Base-by-base conservation (phyloP, 306 rosid species). In the Morella rubra region DNA sequence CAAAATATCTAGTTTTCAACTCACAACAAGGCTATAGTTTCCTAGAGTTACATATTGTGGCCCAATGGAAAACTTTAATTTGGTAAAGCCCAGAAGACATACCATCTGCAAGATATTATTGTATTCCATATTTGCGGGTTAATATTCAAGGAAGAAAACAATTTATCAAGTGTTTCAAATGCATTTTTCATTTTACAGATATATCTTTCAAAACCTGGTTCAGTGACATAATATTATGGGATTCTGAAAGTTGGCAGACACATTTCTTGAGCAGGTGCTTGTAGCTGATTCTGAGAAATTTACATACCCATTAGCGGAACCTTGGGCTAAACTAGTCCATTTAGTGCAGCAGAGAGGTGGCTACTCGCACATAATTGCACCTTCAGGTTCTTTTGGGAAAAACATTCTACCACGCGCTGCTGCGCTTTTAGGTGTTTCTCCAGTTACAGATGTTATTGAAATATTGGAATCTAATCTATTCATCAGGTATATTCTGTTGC, bases 381-480 rank as follows among this genome's bases (percentile, higher is more conserved):
- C 96, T 79, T 88, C 95, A 9, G 83, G 82, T 76, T 93, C 98
- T 4, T 93, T 93, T 75, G 98, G 96, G 80, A 93, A 93, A 83
- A 93, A 93, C 80, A 76, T 93, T 71, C 82, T 93, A 79, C 96
- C 96, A 0, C 87, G 96, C 0, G 93, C 87, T 0, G 98, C 98
- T 55, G 95, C 95, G 5, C 95, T 93, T 68, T 89, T 93, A 68
- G 91, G 89, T 71, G 96, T 93, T 84, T 93, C 98, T 78, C 96
- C 96, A 0, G 80, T 93, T 74, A 88, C 98, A 1, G 98, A 93
- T 75, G 93, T 93, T 54, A 83, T 85, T 11, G 81, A 74, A 44
- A 93, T 93, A 70, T 89, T 89, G 13, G 90, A 89, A 54, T 76
- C 94, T 69, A 83, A 78, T 74, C 81, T 87, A 50, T 89, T 93